Percentiles rank a stretch among this genome's conserved stretches.
Evolutionary conservation across 2,329 filamentous ascomycete genomes (phyloP).

Genomic region (Hymenoscyphus scutula): DNA sequence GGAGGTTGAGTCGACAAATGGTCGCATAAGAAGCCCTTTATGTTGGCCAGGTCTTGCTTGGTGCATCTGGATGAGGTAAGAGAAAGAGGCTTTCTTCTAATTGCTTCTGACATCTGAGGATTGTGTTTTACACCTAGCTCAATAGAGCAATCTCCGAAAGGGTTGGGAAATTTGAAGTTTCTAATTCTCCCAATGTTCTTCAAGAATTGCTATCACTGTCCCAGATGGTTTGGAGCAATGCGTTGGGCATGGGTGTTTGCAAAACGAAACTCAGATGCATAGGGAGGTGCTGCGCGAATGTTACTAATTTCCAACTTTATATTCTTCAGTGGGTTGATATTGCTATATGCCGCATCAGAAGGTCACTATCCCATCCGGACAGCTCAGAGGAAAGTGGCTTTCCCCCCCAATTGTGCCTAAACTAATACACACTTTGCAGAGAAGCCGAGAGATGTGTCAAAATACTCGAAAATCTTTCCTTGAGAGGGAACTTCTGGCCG

Average conservation of each 20-base stretch:
- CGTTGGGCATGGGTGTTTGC: too few species aligned
- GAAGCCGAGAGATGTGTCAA: constrained; percentile 22
- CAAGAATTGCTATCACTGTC: too few species aligned
- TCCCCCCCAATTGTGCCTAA: too few species aligned
- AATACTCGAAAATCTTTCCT: constrained; percentile 37
- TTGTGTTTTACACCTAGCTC: too few species aligned
- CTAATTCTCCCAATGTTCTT: too few species aligned
- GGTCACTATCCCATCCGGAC: neutral
- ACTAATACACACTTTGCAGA: neutral
- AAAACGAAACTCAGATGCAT: too few species aligned
- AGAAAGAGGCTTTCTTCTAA: constrained; percentile 24
- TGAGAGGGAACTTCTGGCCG: constrained; percentile 40
- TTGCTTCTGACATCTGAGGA: too few species aligned
- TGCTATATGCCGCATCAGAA: neutral
- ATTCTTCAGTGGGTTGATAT: neutral
- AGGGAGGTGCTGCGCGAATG: neutral
- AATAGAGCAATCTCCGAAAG: too few species aligned
- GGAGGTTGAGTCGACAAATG: constrained; percentile 8
- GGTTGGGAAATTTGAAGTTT: too few species aligned
- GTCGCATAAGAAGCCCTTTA: constrained; percentile 29
- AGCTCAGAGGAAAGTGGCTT: neutral
- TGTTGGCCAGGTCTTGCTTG: constrained; percentile 49
- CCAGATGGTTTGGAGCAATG: too few species aligned
- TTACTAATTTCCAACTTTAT: neutral
- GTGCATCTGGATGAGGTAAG: constrained; percentile 46